Conservation (phyloP, 2,329 filamentous ascomycete species). For the Setomelanomma holmii region DNA sequence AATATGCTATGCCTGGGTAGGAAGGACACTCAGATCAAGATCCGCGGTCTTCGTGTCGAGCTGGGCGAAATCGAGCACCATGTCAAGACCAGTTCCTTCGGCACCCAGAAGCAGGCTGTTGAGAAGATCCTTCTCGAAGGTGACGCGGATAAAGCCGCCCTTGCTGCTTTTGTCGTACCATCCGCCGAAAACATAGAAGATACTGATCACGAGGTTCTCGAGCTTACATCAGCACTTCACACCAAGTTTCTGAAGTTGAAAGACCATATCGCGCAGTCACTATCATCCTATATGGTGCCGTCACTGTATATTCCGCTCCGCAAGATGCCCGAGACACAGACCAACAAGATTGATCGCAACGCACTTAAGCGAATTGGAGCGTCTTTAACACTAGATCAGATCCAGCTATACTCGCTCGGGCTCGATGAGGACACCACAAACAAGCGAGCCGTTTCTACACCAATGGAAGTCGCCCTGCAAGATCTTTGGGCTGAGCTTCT, state of each 20-base stretch:
- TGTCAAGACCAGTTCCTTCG: conserved; percentile 3
- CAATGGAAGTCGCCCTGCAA: conserved; percentile 16
- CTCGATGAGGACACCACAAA: conserved; percentile 4
- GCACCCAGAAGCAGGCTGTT: conserved; percentile 8
- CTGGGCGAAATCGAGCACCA: conserved; percentile 25
- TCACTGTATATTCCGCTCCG: conserved; percentile 22
- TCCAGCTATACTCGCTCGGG: conserved; percentile 14
- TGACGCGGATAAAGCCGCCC: conserved; percentile 12
- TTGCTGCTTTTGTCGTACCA: conserved; percentile 14
- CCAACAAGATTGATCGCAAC: conserved; percentile 17
- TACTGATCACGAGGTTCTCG: background rate
- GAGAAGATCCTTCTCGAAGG: conserved; percentile 14
- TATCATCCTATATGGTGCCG: conserved; percentile 27
- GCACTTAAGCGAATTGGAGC: conserved; percentile 11
- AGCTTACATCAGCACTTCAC: conserved; percentile 2
- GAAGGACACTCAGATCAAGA: conserved; percentile 28
- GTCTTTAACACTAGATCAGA: conserved; percentile 12
- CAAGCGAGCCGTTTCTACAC: conserved; percentile 12
- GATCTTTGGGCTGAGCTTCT: conserved; percentile 20
- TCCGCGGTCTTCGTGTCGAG: conserved; percentile 29
- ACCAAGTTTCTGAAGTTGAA: conserved; percentile 10
- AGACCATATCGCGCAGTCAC: conserved; percentile 6
- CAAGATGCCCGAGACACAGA: conserved; percentile 15
- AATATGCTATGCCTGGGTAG: conserved; percentile 20
- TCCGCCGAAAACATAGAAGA: conserved; percentile 2